Evolutionary conservation across 2,329 filamentous ascomycete species (phyloP).

Genomic region (Alternaria burnsii): DNA sequence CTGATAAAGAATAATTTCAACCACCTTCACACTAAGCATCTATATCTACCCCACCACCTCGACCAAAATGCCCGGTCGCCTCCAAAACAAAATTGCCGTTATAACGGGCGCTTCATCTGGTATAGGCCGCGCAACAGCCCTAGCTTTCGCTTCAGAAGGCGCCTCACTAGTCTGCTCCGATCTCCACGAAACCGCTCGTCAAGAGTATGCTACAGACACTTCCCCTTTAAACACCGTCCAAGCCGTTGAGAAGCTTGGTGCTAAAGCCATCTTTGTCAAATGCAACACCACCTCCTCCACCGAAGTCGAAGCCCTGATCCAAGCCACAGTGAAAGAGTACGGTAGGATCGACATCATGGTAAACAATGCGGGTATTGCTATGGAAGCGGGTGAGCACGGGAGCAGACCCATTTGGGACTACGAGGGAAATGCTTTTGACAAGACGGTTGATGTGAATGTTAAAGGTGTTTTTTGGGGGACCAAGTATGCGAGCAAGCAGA

Average conservation of each 20-base stretch:
- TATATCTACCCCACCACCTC: not conserved
- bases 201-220: constrained; percentile 25
- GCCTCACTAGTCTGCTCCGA: constrained; percentile 46
- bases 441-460: constrained; percentile 49
- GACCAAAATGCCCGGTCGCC: constrained; percentile 33
- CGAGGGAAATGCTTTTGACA: constrained; percentile 59
- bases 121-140: constrained; percentile 46
- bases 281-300: constrained; percentile 55
- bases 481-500: constrained; percentile 60
- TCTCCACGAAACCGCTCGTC: constrained; percentile 30
- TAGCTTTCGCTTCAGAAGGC: constrained; percentile 44
- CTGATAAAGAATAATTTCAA: not conserved
- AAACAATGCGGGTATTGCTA: constrained; percentile 58
- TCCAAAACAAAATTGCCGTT: constrained; percentile 42
- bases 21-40: not conserved
- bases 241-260: constrained; percentile 40
- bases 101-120: constrained; percentile 48
- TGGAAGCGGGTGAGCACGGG: constrained; percentile 43
- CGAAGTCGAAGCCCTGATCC: constrained; percentile 55
- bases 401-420: constrained; percentile 56
- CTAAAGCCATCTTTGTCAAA: constrained; percentile 48
- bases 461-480: constrained; percentile 54
- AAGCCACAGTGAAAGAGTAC: constrained; percentile 53
- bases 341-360: constrained; percentile 61
- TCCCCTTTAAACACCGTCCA: constrained; percentile 38